These are phyloP conservation scores for Capronia americana DNA, from an alignment of 2,329 filamentous ascomycete genomes.

Conservation along the genomic window DNA sequence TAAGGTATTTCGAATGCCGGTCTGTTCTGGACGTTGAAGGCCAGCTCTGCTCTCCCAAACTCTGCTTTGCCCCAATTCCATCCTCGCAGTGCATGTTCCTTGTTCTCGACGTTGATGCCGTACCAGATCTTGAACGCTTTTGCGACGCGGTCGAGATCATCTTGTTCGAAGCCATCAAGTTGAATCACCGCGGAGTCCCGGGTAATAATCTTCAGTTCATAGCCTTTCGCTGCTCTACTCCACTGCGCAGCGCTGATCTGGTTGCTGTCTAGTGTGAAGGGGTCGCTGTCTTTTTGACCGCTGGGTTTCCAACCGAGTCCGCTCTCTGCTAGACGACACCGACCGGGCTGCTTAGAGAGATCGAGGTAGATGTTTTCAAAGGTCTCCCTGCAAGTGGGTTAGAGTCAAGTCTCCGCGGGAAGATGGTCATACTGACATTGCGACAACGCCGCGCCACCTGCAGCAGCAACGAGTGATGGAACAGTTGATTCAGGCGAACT, in stretches of 20 bases:
- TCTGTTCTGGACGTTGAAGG: slow-evolving; percentile 96
- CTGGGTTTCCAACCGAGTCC: slow-evolving; percentile 95
- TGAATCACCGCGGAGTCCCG: slow-evolving; percentile 86
- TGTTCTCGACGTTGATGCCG: slow-evolving; percentile 86
- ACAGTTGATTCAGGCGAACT: not conserved
- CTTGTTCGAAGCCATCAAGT: slow-evolving; percentile 91
- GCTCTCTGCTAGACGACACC: slow-evolving; percentile 92
- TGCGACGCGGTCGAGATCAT: slow-evolving; percentile 88
- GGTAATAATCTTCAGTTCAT: slow-evolving; percentile 89
- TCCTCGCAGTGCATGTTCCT: slow-evolving; percentile 91
- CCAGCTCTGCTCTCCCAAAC: slow-evolving; percentile 91
- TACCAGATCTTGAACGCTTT: slow-evolving; percentile 99
- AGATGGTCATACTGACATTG: slow-evolving; percentile 25
- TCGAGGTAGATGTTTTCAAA: slow-evolving; percentile 98
- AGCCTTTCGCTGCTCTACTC: slow-evolving; percentile 91
- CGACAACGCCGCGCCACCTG: slow-evolving; percentile 17
- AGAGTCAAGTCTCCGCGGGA: slow-evolving; percentile 1
- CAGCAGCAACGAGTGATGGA: slow-evolving; percentile 2
- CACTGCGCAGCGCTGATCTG: slow-evolving; percentile 90
- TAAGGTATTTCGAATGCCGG: slow-evolving; percentile 97
- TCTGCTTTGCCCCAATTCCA: slow-evolving; percentile 99
- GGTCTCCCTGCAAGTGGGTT: slow-evolving; percentile 68
- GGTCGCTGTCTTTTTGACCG: slow-evolving; percentile 68
- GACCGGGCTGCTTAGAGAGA: slow-evolving; percentile 87
- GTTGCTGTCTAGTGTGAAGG: slow-evolving; percentile 87